phyloP scores from a whole-genome alignment of 495 filamentous ascomycete species.

The Penicillium lagena region DNA sequence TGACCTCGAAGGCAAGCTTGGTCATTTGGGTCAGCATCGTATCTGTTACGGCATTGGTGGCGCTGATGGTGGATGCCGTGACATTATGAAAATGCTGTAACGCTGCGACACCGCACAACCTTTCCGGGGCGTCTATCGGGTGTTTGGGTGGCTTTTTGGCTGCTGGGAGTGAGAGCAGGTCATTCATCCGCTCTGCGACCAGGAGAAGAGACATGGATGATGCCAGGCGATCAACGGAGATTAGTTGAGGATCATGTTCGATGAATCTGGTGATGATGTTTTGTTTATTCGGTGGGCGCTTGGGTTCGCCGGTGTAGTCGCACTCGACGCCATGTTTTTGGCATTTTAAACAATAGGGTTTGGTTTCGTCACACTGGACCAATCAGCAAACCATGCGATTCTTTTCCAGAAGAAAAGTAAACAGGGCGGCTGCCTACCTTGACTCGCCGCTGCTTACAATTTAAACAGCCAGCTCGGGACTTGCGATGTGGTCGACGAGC shows the following conservation, averaged over 20 bases:
- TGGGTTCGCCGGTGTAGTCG: constrained; percentile 19
- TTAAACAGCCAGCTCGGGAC: constrained; percentile 39
- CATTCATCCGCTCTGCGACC: constrained; percentile 18
- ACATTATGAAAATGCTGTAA: constrained; percentile 29
- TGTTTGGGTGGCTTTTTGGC: background rate
- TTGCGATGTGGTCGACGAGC: constrained; percentile 33
- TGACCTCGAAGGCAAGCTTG: constrained; percentile 33
- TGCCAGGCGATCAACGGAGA: constrained; percentile 13
- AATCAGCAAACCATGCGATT: background rate
- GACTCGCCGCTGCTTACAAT: constrained; percentile 42
- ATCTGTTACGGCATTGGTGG: constrained; percentile 10
- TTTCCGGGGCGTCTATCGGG: background rate
- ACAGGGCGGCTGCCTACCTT: constrained; percentile 42
- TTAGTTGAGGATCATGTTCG: constrained; percentile 4
- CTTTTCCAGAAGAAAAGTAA: no score
- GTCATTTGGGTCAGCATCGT: constrained; percentile 27
- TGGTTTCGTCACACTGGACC: constrained; percentile 41
- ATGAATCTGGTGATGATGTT: constrained; percentile 13
- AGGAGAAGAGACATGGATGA: constrained; percentile 17
- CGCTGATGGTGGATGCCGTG: constrained; percentile 17
- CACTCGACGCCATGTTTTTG: constrained; percentile 33
- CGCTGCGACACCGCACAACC: constrained; percentile 11
- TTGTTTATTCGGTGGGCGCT: constrained; percentile 2
- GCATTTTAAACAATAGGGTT: constrained; percentile 38
- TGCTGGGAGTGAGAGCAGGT: constrained; percentile 5